Evolutionary conservation across 2,329 filamentous ascomycete species (phyloP), one percentile per base, ranked within the genome.

Genomic region (Claviceps monticola): DNA sequence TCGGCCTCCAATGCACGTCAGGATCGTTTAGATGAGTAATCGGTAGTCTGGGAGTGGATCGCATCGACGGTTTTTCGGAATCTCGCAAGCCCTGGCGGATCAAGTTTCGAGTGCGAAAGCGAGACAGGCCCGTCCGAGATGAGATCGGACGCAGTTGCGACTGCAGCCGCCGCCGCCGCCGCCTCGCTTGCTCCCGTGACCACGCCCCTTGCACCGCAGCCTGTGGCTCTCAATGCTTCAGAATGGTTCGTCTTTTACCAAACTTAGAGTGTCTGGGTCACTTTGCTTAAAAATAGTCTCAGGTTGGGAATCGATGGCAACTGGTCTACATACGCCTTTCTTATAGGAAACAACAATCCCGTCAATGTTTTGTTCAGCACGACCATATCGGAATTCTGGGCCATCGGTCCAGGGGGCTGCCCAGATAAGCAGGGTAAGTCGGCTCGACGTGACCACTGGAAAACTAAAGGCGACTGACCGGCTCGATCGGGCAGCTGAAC

Each of bases 361-460:
- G 60, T 72, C 54, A 64, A 69, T 56, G 64, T 73, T 36, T 61
- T 73, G 13, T 73, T 83, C 49, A 87, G 82, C 60, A 88, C 84
- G 5, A 74, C 77, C 13, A 73, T 82, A 43, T 86, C 85, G 38
- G 83, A 88, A 64, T 80, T 83, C 44, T 88, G 84, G 83, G 75
- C 80, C 3, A 70, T 88, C 41, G 73, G 81, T 50, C 68, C 74
- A 1, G 71, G 73, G 53, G 82, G 79, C 52, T 84, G 80, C 56
- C 56, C 64, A 13, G 19, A 38, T 17, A 9, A 45, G 56, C 59
- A 64, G 43, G 69, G 75, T 76, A 71, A 59, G 71, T 68, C 29
- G 38, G 37, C 19, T 46, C 46, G 14, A 50, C n/a, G 21, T 26
- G n/a, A n/a, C 9, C 44, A 8, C 14, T 11, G 11, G 6, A 41